Evolutionary conservation across 345 rosid species (phyloP).

Genomic region (Eucalyptus caleyi): DNA sequence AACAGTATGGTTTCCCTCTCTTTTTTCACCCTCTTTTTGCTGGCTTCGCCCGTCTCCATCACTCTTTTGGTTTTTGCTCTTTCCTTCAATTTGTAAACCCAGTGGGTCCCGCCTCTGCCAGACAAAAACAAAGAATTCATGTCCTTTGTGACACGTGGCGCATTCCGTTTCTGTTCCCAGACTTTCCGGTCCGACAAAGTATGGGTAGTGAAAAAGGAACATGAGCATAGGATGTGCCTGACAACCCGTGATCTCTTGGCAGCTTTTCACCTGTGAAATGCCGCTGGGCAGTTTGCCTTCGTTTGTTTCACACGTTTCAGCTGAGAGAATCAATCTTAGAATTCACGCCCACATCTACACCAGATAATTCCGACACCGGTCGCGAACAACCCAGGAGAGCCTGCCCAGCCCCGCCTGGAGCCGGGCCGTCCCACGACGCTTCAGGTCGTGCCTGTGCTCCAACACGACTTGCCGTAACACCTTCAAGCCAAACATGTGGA

Average conservation of each 20-base stretch:
- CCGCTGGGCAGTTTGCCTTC: neutral
- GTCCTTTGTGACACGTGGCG: neutral
- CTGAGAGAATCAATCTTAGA: conserved; percentile 2
- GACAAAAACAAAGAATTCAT: neutral
- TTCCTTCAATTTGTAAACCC: neutral
- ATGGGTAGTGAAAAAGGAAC: neutral
- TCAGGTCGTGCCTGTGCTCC: conserved; percentile 65
- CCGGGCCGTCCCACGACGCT: neutral
- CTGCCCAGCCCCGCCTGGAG: neutral
- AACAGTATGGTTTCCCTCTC: neutral
- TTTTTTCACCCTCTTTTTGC: neutral
- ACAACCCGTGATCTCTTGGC: neutral
- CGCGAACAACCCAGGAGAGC: neutral
- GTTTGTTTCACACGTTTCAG: neutral
- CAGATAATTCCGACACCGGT: conserved; percentile 42
- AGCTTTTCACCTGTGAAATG: neutral
- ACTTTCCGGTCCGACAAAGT: neutral
- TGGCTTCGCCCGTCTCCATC: neutral
- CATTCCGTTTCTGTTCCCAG: neutral
- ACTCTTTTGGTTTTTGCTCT: neutral
- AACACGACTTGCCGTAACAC: conserved; percentile 58
- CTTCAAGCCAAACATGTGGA: conserved; percentile 78
- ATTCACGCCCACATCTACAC: conserved; percentile 33
- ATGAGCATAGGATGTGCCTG: neutral
- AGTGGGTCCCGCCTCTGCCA: neutral